A percentile compares a stretch with the other conserved stretches of the same genome.
Conservation (phyloP, 2,329 filamentous ascomycete species). For the Microcyclospora pomicola region DNA sequence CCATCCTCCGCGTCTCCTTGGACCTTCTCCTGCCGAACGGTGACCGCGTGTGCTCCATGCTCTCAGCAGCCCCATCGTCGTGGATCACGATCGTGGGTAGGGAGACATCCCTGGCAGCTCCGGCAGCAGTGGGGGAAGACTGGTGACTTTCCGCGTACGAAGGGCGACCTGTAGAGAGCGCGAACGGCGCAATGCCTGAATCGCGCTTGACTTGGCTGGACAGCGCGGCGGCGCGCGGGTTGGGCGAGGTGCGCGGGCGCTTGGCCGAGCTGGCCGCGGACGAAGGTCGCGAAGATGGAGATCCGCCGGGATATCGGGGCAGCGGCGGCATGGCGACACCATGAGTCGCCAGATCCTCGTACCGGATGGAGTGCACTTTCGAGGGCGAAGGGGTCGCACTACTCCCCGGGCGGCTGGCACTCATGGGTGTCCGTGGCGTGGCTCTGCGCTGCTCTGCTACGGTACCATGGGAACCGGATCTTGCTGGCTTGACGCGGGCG, state of each 20-base stretch:
- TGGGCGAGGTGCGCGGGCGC: constrained; percentile 4
- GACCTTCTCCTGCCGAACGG: constrained; percentile 8
- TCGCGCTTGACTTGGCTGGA: constrained; percentile 20
- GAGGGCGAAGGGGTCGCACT: no score
- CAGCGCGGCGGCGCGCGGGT: constrained; percentile 1
- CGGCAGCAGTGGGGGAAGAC: constrained; percentile 2
- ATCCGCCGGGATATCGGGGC: constrained; percentile 3
- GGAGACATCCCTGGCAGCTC: constrained; percentile 24
- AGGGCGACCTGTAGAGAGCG: constrained; percentile 8
- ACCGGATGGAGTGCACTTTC: constrained; percentile 3
- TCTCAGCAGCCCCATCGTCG: constrained; percentile 19
- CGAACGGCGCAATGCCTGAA: constrained; percentile 19
- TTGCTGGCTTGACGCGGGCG: no score
- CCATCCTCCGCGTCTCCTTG: constrained; percentile 2
- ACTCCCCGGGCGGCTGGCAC: no score
- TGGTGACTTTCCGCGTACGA: constrained; percentile 9
- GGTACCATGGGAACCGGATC: no score
- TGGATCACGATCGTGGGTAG: constrained; percentile 33
- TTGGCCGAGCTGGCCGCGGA: not conserved
- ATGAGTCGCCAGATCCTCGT: constrained; percentile 7
- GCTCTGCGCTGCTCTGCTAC: no score
- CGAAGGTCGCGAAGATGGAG: constrained; percentile 1
- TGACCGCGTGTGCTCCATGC: constrained; percentile 9
- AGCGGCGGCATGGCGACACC: constrained; percentile 5
- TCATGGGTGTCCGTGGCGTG: no score